These are phyloP conservation scores for Anthoceros angustus DNA, from an alignment of 225 moss, liverwort and hornwort species.

Conservation along the genomic window DNA sequence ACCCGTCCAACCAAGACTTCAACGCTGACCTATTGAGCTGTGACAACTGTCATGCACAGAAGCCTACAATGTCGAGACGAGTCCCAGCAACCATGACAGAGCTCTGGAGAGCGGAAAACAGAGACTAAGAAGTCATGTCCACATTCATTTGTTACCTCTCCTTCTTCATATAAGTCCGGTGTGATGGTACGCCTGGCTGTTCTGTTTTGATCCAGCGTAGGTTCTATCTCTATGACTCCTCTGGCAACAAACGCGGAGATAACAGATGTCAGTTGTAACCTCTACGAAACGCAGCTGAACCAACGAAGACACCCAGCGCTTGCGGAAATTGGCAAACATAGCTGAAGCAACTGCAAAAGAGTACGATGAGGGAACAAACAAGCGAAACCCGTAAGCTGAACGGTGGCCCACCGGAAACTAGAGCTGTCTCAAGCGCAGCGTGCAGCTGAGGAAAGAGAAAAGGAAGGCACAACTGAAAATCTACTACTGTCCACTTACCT, in stretches of 20 bases:
- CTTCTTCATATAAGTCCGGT: slow-evolving; percentile 20
- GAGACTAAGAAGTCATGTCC: not conserved
- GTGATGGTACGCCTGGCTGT: slow-evolving; percentile 11
- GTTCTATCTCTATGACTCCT: slow-evolving; percentile 19
- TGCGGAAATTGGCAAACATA: no score
- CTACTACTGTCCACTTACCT: slow-evolving; percentile 4
- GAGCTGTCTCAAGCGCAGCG: no score
- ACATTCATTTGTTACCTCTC: slow-evolving; percentile 10
- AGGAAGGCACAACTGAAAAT: not conserved
- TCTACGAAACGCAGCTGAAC: no score
- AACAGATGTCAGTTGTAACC: no score
- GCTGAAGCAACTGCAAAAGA: no score
- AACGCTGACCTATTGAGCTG: slow-evolving; percentile 15
- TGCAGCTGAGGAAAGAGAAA: not conserved
- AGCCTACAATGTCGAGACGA: not conserved
- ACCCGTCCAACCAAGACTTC: slow-evolving; percentile 23
- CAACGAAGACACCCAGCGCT: no score
- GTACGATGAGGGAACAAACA: no score
- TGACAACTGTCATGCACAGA: slow-evolving; percentile 7
- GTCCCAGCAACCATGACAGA: not conserved
- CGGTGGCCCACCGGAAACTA: no score
- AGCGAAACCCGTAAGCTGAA: no score
- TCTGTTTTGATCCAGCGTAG: slow-evolving; percentile 18
- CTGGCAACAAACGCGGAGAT: not conserved
- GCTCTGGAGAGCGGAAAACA: not conserved